Evolutionary conservation across 345 rosid genomes (phyloP).

Genomic region (Crucihimalaya himalaica): DNA sequence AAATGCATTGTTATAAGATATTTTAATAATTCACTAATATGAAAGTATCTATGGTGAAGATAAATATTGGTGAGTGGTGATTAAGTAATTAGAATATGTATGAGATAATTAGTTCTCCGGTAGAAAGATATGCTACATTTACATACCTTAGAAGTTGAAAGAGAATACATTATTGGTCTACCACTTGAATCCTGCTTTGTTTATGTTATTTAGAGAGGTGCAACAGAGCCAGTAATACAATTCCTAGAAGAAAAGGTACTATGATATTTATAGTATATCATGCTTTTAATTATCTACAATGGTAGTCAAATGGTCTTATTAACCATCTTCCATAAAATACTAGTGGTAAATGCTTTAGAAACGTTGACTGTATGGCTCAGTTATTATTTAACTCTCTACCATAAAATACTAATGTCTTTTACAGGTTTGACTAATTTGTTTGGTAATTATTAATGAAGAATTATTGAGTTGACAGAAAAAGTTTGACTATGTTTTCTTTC

Average conservation of each 20-base stretch:
- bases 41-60: neutral
- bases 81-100: neutral
- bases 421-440: neutral
- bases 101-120: neutral
- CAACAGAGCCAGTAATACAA: neutral
- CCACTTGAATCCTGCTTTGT: neutral
- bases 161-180: neutral
- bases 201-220: neutral
- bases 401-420: neutral
- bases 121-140: neutral
- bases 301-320: neutral
- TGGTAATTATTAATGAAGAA: neutral
- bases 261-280: neutral
- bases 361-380: neutral
- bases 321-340: neutral
- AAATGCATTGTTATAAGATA: neutral
- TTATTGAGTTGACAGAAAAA: neutral
- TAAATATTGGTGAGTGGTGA: too few species aligned
- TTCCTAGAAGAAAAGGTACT: neutral
- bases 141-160: neutral
- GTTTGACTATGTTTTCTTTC: neutral
- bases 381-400: neutral
- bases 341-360: neutral
- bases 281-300: neutral
- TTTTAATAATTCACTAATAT: neutral